phyloP scores from a whole-genome alignment of 1,284 basidiomycete species.

The Microbotryomycetes sp. region DNA sequence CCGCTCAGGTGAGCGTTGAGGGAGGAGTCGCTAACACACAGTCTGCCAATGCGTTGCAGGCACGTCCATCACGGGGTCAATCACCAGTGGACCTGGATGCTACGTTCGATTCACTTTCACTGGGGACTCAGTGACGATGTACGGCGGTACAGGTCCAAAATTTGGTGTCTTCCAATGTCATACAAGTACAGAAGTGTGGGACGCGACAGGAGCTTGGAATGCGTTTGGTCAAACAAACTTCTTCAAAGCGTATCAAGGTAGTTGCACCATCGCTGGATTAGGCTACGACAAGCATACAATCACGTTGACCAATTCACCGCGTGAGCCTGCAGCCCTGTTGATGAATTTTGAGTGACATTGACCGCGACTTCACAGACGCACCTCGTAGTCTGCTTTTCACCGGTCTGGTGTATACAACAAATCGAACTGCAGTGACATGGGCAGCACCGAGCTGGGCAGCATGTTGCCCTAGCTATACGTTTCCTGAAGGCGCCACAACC shows the following conservation, averaged over 20 bases:
- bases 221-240: not conserved
- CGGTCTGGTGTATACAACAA: constrained; percentile 14
- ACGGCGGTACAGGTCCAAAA: not conserved
- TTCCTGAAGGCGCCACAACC: constrained; percentile 3
- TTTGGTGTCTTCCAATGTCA: not conserved
- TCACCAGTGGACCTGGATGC: not conserved
- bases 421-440: constrained; percentile 9
- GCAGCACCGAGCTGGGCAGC: not conserved
- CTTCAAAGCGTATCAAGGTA: constrained; percentile 9
- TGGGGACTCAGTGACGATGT: not conserved
- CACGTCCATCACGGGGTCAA: not conserved
- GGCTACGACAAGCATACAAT: constrained; percentile 15
- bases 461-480: constrained; percentile 8
- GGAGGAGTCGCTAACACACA: too few species aligned
- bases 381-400: not conserved
- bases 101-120: not conserved
- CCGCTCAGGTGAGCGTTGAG: too few species aligned
- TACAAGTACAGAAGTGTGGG: not conserved
- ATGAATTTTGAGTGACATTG: not conserved
- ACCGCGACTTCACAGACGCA: constrained; percentile 1
- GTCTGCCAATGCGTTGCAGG: too few species aligned
- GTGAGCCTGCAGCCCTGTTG: not conserved
- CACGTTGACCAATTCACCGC: constrained; percentile 5
- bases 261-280: constrained; percentile 6
- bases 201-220: constrained; percentile 13